These are phyloP conservation scores for Cercophora newfieldiana DNA, from an alignment of 495 filamentous ascomycete species.

Conservation along the genomic window DNA sequence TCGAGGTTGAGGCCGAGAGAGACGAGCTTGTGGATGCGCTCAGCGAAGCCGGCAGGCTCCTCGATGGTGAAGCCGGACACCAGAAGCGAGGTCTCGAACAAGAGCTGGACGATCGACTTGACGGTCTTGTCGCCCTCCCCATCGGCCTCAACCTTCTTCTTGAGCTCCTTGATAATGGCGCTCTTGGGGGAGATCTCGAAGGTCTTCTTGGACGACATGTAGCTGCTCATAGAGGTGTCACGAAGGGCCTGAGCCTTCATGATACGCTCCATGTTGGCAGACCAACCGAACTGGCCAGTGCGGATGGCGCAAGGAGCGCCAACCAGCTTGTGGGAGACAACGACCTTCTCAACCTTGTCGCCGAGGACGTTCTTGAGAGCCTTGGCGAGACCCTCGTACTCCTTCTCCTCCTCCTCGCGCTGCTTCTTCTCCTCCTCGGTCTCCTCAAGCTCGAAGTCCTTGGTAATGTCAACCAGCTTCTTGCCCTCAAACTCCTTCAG, in stretches of 20 bases:
- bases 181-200: constrained; percentile 99
- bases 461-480: constrained; percentile 99
- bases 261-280: constrained; percentile 99
- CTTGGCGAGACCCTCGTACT: constrained; percentile 91
- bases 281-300: constrained; percentile 99
- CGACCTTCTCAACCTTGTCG: constrained; percentile 99
- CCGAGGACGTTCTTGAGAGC: constrained; percentile 97
- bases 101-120: constrained; percentile 95
- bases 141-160: constrained; percentile 96
- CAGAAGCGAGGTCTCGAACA: constrained; percentile 97
- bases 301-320: constrained; percentile 97
- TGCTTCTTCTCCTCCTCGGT: constrained; percentile 98
- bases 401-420: constrained; percentile 97
- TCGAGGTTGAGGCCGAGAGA: constrained; percentile 94
- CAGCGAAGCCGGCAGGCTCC: constrained; percentile 93
- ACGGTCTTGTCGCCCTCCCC: constrained; percentile 97
- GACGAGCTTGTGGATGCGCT: constrained; percentile 99
- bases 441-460: constrained; percentile 99
- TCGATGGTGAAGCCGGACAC: constrained; percentile 99
- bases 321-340: constrained; percentile 96
- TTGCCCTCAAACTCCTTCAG: constrained; percentile 99
- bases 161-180: constrained; percentile 95
- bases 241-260: constrained; percentile 99
- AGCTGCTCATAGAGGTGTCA: constrained; percentile 98
- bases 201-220: constrained; percentile 99